Percentiles rank a stretch among this genome's conserved stretches.
Evolutionary conservation across 2,329 filamentous ascomycete species (phyloP).

Genomic region (Penicillium sp.): DNA sequence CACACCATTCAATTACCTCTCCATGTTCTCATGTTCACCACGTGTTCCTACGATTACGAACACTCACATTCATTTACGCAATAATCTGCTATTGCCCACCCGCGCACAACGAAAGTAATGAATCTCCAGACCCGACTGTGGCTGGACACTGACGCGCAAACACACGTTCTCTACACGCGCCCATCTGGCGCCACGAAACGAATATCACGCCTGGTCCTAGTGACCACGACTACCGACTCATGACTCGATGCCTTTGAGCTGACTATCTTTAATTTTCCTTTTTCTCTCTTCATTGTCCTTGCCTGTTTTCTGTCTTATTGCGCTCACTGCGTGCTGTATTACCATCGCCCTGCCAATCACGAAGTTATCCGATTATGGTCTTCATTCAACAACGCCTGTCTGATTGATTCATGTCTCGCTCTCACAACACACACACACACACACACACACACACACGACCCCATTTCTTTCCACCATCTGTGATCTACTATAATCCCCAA

Average conservation of each 20-base stretch:
- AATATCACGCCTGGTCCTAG: slow-evolving; percentile 1
- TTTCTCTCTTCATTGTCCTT: no score
- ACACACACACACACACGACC: background rate
- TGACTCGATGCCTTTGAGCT: slow-evolving; percentile 12
- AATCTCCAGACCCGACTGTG: slow-evolving; percentile 8
- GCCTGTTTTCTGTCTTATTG: no score
- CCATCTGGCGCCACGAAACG: slow-evolving; percentile 1
- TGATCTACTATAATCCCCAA: background rate
- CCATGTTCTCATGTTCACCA: slow-evolving; percentile 4
- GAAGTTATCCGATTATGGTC: background rate
- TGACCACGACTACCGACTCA: slow-evolving; percentile 7
- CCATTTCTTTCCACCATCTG: background rate
- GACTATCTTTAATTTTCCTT: slow-evolving; percentile 14
- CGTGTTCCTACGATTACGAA: slow-evolving; percentile 15
- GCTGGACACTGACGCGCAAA: slow-evolving; percentile 6
- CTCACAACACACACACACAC: no score
- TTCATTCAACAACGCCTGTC: background rate
- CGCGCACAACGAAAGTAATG: slow-evolving; percentile 15
- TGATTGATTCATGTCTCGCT: background rate
- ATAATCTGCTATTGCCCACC: background rate
- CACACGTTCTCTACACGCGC: slow-evolving; percentile 6
- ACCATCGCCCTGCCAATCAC: slow-evolving; percentile 1
- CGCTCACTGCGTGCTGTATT: slow-evolving; percentile 3
- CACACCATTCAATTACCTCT: slow-evolving; percentile 14
- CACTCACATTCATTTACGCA: slow-evolving; percentile 12